Evolutionary conservation across 352 stramenopile genomes (phyloP), one percentile per base, ranked within the genome.

Genomic region (Phytophthora cactorum): DNA sequence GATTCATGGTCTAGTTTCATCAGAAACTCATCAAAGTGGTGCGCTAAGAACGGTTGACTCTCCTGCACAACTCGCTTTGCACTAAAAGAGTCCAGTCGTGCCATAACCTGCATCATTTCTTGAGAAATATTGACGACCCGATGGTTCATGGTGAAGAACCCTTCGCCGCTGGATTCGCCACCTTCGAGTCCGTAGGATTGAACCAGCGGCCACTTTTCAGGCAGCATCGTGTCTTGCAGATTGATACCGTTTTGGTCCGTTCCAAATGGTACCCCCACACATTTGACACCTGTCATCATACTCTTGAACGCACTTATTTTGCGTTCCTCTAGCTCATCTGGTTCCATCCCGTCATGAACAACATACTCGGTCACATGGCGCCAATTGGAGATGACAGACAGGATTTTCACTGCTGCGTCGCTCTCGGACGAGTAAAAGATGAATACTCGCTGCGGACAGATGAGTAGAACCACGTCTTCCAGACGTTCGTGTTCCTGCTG

Each of bases 91-190:
- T 94, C 86, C 4, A 92, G 46, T 43, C 82, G 65, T 11, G 62
- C 57, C 61, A 94, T 78, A 10, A 65, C 51, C 0, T 77, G 44
- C 17, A 67, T 70, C 17, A 94, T 45, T 50, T 73, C 38, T 2
- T 39, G 36, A 6, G 81, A 82, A 15, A 89, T 63, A 44, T 92
- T 90, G 5, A 92, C 70, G 36, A 91, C 78, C 36, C 64, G 44
- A 52, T 92, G 83, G 62, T 88, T 83, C 84, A 91, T 94, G 0
- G 84, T 91, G 60, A 94, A 89, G 68, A 94, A 94, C 0, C 86
- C 86, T 41, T 77, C 82, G 4, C 47, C 63, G 7, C 65, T 64
- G 0, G 51, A 67, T 3, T 59, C 69, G 3, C 76, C 64, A 10
- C 71, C 66, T 46, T 93, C 84, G 2, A 92, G 59, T 0, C 77